Conservation (phyloP, 352 stramenopile species). For the Globisporangium takayamanum region DNA sequence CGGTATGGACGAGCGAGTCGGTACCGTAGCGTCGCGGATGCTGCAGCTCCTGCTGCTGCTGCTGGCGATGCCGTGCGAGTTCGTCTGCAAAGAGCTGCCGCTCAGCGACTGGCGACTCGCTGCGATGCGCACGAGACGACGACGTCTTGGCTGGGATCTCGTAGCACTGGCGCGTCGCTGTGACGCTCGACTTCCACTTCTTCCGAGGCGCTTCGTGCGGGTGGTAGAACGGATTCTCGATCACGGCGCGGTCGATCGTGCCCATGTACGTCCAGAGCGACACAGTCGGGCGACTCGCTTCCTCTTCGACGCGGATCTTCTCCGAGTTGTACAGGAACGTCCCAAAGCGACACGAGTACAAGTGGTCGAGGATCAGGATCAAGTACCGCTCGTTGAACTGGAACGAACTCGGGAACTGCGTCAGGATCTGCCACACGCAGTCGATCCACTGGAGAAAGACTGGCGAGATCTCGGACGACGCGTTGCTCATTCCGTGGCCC, state of each 20-base stretch:
- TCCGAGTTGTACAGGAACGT: conserved; percentile 97
- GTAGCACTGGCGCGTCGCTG: conserved; percentile 50
- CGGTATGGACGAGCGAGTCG: conserved; percentile 23
- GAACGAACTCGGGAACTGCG: conserved; percentile 74
- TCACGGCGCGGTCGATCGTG: conserved; percentile 48
- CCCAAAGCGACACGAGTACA: conserved; percentile 79
- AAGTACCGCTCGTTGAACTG: conserved; percentile 85
- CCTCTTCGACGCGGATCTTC: conserved; percentile 45
- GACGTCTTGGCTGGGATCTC: conserved; percentile 20
- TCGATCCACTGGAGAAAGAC: conserved; percentile 94
- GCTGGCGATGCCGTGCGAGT: too few relatives aligned
- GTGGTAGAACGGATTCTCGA: conserved; percentile 74
- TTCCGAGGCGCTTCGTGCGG: conserved; percentile 31
- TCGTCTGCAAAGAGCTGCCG: too few relatives aligned
- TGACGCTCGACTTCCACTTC: conserved; percentile 50
- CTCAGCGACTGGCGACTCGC: too few relatives aligned
- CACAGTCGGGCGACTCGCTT: conserved; percentile 42
- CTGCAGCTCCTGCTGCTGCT: not conserved
- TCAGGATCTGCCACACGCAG: conserved; percentile 77
- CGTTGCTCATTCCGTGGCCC: conserved; percentile 39
- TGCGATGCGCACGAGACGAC: too few relatives aligned
- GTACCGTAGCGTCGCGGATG: conserved; percentile 1
- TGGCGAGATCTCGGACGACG: conserved; percentile 93
- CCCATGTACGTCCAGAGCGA: conserved; percentile 78
- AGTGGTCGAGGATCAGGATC: conserved; percentile 73